phyloP scores from a whole-genome alignment of 192 early-diverging fungal genomes.

The Backusella luteola region DNA sequence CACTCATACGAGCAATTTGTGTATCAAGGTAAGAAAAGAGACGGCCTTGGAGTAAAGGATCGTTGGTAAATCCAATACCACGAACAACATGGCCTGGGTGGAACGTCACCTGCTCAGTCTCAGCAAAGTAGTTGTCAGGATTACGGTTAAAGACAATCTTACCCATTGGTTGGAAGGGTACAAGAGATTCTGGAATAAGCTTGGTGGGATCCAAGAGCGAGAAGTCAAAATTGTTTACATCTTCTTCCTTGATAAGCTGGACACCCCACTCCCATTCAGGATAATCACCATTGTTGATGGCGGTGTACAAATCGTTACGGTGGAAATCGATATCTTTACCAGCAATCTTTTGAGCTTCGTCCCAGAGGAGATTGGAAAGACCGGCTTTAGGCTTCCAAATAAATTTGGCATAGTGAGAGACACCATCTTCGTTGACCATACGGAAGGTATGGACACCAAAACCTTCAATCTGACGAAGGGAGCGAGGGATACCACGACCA shows the following conservation, averaged over 20 bases:
- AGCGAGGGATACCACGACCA: constrained; percentile 43
- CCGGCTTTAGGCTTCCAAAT: constrained; percentile 43
- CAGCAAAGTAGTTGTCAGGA: constrained; percentile 44
- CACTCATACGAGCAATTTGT: constrained; percentile 38
- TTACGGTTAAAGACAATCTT: constrained; percentile 45
- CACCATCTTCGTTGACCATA: constrained; percentile 41
- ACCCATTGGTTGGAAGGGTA: constrained; percentile 39
- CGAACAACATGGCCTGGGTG: constrained; percentile 38
- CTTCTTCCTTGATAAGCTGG: constrained; percentile 37
- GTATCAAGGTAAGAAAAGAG: constrained; percentile 49
- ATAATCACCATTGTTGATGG: constrained; percentile 37
- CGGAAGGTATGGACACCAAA: constrained; percentile 49
- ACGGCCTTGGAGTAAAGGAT: constrained; percentile 47
- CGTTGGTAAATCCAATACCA: constrained; percentile 44
- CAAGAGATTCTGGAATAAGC: constrained; percentile 42
- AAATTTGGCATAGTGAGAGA: constrained; percentile 41
- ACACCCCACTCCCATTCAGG: constrained; percentile 46
- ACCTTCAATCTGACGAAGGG: constrained; percentile 41
- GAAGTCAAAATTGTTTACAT: constrained; percentile 37
- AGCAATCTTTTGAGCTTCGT: constrained; percentile 41
- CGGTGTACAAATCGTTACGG: constrained; percentile 38
- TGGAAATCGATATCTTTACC: constrained; percentile 47
- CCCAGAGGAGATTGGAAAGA: constrained; percentile 27
- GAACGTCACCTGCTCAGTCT: constrained; percentile 49
- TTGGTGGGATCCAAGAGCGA: constrained; percentile 50